A percentile compares a stretch with the other conserved stretches of the same genome.
These are phyloP conservation scores for Trichoderma sp. DNA, from an alignment of 2,329 filamentous ascomycete species.

Conservation along the genomic window DNA sequence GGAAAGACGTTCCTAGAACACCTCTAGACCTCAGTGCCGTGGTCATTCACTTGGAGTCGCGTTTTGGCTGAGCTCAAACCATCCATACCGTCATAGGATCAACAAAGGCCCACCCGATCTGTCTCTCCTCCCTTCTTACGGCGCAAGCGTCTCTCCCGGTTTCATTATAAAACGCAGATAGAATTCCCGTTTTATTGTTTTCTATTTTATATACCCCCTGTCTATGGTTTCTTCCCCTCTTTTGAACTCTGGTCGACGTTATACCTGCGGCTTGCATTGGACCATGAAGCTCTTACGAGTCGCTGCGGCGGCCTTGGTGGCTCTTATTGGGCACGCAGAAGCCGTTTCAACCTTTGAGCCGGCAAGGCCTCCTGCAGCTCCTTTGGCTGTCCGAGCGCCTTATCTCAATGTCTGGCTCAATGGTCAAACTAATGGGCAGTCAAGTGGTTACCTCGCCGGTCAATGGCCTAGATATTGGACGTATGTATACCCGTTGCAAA, in stretches of 20 bases:
- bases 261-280: not conserved
- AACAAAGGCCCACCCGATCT: conserved; percentile 9
- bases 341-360: conserved; percentile 60
- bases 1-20: not conserved
- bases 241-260: not conserved
- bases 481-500: conserved; percentile 46
- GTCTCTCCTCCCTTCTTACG: not conserved
- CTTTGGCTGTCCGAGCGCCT: conserved; percentile 72
- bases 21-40: not conserved
- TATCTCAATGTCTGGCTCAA: conserved; percentile 73
- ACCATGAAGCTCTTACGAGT: conserved; percentile 28
- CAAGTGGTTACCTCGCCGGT: conserved; percentile 67
- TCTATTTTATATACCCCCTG: not conserved
- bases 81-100: conserved; percentile 17
- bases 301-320: conserved; percentile 26
- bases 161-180: conserved; percentile 3
- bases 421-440: conserved; percentile 60
- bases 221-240: not conserved
- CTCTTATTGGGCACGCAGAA: conserved; percentile 24
- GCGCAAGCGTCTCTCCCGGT: not conserved
- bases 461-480: conserved; percentile 70
- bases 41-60: not conserved
- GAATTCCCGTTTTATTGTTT: not conserved
- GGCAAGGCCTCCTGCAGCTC: conserved; percentile 66
- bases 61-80: not conserved